Percentiles rank a stretch among this genome's conserved stretches.
Evolutionary conservation across 805 yeast genomes (phyloP).

Genomic region (Phaffomyces antillensis): DNA sequence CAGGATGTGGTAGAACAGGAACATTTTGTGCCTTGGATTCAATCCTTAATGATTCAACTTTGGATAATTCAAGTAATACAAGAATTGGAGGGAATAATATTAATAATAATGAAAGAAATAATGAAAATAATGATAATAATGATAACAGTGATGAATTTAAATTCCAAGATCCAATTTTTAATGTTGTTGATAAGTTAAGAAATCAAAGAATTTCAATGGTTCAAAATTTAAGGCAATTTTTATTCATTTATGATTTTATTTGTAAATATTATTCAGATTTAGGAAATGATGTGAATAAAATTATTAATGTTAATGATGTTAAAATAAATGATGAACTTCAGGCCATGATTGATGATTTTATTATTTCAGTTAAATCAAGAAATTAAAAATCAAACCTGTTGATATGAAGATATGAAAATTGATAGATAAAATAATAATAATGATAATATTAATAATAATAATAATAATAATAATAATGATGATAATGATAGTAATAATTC

Average conservation of each 20-base stretch:
- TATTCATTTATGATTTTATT: slow-evolving; percentile 62
- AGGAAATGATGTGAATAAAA: slow-evolving; percentile 2
- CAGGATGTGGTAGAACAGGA: slow-evolving; percentile 97
- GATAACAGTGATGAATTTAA: slow-evolving; percentile 26
- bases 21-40: slow-evolving; percentile 73
- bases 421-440: not conserved
- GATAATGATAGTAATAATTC: not conserved
- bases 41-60: slow-evolving; percentile 30
- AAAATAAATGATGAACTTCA: not conserved
- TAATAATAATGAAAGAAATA: not conserved
- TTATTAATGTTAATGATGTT: slow-evolving; percentile 2
- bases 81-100: not conserved
- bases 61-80: no score
- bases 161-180: slow-evolving; percentile 38
- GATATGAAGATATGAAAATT: not conserved
- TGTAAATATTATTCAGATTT: slow-evolving; percentile 4
- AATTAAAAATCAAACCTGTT: no score
- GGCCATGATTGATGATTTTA: no score
- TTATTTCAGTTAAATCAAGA: no score
- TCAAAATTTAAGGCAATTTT: slow-evolving; percentile 68
- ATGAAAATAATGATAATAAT: not conserved
- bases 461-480: no score
- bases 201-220: slow-evolving; percentile 80
- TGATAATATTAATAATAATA: no score
- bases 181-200: slow-evolving; percentile 59